phyloP scores from a whole-genome alignment of 179 eudicot genomes.

The Corrigiola litoralis region DNA sequence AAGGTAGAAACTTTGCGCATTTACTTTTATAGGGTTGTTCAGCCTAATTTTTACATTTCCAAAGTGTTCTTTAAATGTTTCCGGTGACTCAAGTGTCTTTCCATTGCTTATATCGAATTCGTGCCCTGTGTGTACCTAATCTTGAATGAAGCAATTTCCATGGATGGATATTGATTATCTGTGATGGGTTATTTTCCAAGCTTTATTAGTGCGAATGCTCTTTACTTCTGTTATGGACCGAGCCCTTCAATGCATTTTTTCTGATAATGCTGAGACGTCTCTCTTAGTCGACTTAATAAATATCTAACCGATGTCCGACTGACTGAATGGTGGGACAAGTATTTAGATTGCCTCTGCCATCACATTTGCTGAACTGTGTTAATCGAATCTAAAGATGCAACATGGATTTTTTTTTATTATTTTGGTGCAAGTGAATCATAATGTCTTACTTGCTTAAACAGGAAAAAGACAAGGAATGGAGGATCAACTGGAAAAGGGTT shows the following conservation, averaged over 20 bases:
- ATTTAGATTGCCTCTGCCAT: background rate
- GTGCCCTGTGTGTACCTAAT: too few relatives aligned
- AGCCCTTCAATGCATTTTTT: background rate
- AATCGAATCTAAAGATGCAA: background rate
- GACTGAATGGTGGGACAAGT: background rate
- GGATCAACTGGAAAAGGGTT: slow-evolving; percentile 89
- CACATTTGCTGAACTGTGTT: background rate
- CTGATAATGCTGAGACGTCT: background rate
- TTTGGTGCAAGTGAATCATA: background rate
- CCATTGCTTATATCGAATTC: too few relatives aligned
- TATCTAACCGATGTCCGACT: background rate
- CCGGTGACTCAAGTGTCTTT: too few relatives aligned
- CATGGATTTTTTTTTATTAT: background rate
- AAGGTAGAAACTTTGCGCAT: background rate
- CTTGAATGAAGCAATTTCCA: too few relatives aligned
- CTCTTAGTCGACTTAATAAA: background rate
- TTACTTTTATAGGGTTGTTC: background rate
- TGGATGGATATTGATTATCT: background rate
- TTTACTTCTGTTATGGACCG: background rate
- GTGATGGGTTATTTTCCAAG: background rate
- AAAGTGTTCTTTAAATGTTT: background rate
- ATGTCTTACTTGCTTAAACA: slow-evolving; percentile 22
- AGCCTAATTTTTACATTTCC: background rate
- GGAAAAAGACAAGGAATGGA: slow-evolving; percentile 55
- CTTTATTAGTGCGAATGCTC: too few relatives aligned